Evolutionary conservation across 257 asterid species (phyloP), one percentile per base, ranked within the genome.

Genomic region (Euphrasia confusa): DNA sequence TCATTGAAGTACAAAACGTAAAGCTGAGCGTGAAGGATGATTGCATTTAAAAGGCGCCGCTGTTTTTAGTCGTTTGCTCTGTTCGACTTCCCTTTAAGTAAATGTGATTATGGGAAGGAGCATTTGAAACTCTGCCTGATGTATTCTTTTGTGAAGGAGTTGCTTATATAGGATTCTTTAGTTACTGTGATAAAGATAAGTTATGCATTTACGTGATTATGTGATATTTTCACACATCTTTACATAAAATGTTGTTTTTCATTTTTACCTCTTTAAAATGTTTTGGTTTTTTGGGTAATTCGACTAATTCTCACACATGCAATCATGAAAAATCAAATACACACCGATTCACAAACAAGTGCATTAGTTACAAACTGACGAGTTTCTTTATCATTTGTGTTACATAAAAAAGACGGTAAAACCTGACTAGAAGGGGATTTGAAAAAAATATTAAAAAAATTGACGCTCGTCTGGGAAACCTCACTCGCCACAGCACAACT

Each of bases 21-120:
- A 87, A 89, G 81, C 83, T 85, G 65, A 77, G 84, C 83, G 72
- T 93, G 83, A 89, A 79, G 75, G 89, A 81, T 58, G 37, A 1
- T 21, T 81, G 79, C 53, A 73, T 80, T 61, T 83, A 57, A 64
- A 74, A 68, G 72, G 65, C 70, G 75, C 63, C 40, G 52, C 21
- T 39, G 11, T 56, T 55, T 40, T 55, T 40, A 0, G 39, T 70
- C 58, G 13, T 64, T 63, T 60, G 60, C 69, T 27, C 59, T 44
- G 42, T 49, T 59, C 47, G 62, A 26, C 45, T 28, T 14, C 26
- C 21, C 14, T 15, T 13, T 14, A 0, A 13, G 40, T 7, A 35
- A 35, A 35, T 5, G 40, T 32, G 37, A 35, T 7, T 35, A 1
- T 35, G 40, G 40, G 10, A 7, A 6, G 10, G 40, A 6, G 40